Evolutionary conservation across 1,139 yeast species (phyloP).

Genomic region (Pneumocystis murina): DNA sequence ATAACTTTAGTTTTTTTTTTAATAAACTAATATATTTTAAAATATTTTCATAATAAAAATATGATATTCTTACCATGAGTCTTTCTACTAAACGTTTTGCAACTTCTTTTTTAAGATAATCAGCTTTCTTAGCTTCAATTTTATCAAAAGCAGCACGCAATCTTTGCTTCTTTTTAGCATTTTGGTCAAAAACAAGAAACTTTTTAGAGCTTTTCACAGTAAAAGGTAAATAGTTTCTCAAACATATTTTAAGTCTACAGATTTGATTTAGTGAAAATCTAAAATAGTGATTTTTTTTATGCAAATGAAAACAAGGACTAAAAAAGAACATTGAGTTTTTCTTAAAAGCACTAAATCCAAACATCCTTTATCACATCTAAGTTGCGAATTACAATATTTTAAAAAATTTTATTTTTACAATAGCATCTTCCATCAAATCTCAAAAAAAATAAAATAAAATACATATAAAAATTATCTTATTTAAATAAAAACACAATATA

Average conservation of each 20-base stretch:
- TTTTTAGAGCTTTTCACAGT: constrained; percentile 16
- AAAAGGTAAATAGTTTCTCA: neutral
- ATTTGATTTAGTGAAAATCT: neutral
- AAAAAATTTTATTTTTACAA: too few species aligned
- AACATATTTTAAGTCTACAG: neutral
- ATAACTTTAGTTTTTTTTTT: constrained; percentile 47
- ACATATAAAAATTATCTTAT: neutral
- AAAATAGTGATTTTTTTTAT: neutral
- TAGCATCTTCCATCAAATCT: neutral
- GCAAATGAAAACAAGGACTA: neutral
- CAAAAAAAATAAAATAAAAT: neutral
- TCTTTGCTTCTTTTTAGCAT: constrained; percentile 45
- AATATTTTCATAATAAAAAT: neutral
- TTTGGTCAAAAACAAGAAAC: constrained; percentile 45
- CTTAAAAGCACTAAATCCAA: neutral
- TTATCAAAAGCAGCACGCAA: constrained; percentile 36
- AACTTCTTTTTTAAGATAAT: constrained; percentile 61
- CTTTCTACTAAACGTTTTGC: constrained; percentile 62
- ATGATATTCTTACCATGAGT: constrained; percentile 34
- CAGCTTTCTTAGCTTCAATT: constrained; percentile 42
- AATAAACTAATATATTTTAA: constrained; percentile 22
- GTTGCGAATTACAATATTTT: too few species aligned
- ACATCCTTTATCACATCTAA: too few species aligned
- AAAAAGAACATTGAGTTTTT: neutral
- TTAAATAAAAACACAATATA: neutral